Evolutionary conservation across 495 filamentous ascomycete species (phyloP).

Genomic region (Trichoderma reesei): DNA sequence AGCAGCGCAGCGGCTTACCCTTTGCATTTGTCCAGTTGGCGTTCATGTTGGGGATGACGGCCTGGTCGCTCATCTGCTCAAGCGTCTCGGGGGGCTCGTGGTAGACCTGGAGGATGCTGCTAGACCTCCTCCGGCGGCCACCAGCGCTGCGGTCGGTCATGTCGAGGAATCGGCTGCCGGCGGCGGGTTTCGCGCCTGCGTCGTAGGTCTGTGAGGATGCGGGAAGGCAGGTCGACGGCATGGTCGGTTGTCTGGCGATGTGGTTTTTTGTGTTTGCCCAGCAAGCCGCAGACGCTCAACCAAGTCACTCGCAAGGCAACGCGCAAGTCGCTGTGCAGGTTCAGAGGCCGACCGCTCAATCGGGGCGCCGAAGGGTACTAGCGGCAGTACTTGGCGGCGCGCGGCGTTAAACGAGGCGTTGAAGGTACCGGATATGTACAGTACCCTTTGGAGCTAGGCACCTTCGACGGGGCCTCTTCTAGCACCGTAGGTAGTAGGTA

Average conservation of each 20-base stretch:
- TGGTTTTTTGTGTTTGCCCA: background rate
- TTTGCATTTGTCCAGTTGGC: slow-evolving; percentile 98
- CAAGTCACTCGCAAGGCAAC: slow-evolving; percentile 1
- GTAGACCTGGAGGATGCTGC: slow-evolving; percentile 80
- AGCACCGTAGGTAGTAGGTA: too few species aligned
- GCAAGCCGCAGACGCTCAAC: background rate
- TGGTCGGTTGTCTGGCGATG: slow-evolving; percentile 30
- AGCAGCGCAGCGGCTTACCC: slow-evolving; percentile 45
- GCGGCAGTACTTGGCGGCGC: background rate
- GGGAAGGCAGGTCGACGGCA: slow-evolving; percentile 80
- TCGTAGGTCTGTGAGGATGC: slow-evolving; percentile 67
- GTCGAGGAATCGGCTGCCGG: slow-evolving; percentile 29
- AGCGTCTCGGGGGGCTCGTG: slow-evolving; percentile 88
- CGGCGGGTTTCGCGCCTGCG: slow-evolving; percentile 59
- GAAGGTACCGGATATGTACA: background rate
- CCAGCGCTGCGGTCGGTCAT: slow-evolving; percentile 44
- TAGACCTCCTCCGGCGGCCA: slow-evolving; percentile 78
- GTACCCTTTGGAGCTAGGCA: too few species aligned
- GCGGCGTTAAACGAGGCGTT: background rate
- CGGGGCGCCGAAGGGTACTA: background rate
- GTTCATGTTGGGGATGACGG: slow-evolving; percentile 88
- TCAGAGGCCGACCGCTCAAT: background rate
- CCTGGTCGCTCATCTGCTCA: slow-evolving; percentile 93
- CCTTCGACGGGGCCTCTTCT: too few species aligned
- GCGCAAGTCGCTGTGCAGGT: background rate